A percentile compares a stretch with the other conserved stretches of the same genome.
These are phyloP conservation scores for Microascus cirrosus DNA, from an alignment of 2,329 filamentous ascomycete species.

Conservation along the genomic window DNA sequence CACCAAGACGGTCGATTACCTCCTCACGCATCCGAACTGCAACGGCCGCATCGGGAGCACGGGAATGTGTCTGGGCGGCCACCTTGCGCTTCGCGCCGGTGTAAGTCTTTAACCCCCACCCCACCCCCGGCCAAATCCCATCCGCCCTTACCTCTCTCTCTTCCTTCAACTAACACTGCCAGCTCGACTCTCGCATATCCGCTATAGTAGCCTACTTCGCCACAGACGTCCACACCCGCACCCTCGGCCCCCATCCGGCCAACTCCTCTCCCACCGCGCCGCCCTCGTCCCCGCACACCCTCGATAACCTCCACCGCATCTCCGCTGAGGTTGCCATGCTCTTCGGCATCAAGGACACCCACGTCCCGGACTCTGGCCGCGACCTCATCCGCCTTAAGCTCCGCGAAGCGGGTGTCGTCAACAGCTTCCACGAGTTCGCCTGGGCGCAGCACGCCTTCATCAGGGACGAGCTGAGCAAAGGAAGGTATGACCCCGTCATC, in stretches of 20 bases:
- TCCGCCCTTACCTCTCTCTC: too few relatives aligned
- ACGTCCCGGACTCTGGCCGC: slow-evolving; percentile 72
- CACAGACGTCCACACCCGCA: slow-evolving; percentile 76
- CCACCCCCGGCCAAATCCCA: not conserved
- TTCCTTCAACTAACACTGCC: not conserved
- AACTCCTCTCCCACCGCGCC: slow-evolving; percentile 25
- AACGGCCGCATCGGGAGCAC: slow-evolving; percentile 70
- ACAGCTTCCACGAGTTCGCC: slow-evolving; percentile 82
- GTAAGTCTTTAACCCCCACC: slow-evolving; percentile 21
- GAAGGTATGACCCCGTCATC: slow-evolving; percentile 82
- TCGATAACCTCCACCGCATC: slow-evolving; percentile 50
- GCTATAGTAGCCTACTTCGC: slow-evolving; percentile 84
- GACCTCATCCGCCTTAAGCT: slow-evolving; percentile 76
- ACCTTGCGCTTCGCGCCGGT: slow-evolving; percentile 56
- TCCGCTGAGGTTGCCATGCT: slow-evolving; percentile 82
- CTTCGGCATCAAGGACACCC: slow-evolving; percentile 83
- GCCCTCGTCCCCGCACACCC: slow-evolving; percentile 33
- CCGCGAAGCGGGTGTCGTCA: slow-evolving; percentile 61
- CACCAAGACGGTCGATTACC: slow-evolving; percentile 53
- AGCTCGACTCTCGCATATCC: slow-evolving; percentile 63
- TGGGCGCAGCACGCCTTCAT: slow-evolving; percentile 95
- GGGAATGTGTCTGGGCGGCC: slow-evolving; percentile 89
- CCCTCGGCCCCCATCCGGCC: slow-evolving; percentile 51
- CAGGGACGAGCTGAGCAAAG: slow-evolving; percentile 83
- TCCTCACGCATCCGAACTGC: slow-evolving; percentile 65